These are phyloP conservation scores for Aspergillus hiratsukae DNA, from an alignment of 2,329 filamentous ascomycete species.

Conservation along the genomic window DNA sequence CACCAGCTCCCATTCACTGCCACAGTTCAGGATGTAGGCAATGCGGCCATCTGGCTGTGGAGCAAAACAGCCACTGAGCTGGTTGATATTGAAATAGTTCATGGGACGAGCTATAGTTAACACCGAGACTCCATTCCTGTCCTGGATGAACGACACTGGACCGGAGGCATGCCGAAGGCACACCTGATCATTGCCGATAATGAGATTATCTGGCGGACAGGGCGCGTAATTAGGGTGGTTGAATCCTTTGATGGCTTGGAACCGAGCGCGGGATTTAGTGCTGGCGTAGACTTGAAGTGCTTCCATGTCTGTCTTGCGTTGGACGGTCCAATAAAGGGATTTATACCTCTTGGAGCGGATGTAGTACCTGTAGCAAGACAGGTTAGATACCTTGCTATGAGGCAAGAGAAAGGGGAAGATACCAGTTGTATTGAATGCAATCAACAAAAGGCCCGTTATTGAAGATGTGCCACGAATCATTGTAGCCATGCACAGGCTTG, in stretches of 20 bases:
- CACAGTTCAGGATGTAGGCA: not conserved
- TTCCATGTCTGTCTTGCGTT: not conserved
- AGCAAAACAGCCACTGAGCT: not conserved
- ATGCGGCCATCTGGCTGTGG: not conserved
- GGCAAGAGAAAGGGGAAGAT: not conserved
- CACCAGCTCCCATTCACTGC: not conserved
- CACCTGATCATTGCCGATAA: not conserved
- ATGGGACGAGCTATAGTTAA: not conserved
- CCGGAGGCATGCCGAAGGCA: not conserved
- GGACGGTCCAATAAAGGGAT: not conserved
- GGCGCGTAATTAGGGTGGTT: not conserved
- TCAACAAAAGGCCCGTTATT: not conserved
- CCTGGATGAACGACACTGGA: not conserved
- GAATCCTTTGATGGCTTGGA: not conserved
- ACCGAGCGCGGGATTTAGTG: not conserved
- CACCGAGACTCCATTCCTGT: not conserved
- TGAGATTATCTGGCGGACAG: not conserved
- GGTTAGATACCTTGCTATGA: not conserved
- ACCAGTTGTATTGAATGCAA: not conserved
- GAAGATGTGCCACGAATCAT: not conserved
- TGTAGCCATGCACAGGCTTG: not conserved
- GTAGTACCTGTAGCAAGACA: not conserved
- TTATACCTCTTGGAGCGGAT: not conserved
- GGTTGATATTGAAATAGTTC: not conserved
- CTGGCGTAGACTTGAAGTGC: not conserved